Conservation (phyloP, 2,329 filamentous ascomycete species). For the Ceratocystis papillata region DNA sequence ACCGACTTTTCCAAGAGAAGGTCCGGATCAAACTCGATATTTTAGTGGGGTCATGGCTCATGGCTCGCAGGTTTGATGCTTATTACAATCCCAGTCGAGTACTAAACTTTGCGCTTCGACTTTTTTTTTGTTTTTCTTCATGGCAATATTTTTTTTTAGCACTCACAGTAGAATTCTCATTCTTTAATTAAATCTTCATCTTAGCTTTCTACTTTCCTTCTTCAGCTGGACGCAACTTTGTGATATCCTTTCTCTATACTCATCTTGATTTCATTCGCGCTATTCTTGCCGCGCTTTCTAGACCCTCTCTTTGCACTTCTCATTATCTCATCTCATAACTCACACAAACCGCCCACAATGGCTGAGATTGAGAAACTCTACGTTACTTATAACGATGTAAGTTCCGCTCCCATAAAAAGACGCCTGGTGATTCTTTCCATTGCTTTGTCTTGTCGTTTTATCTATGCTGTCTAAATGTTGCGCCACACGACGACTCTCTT, state of each 20-base stretch:
- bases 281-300: not conserved
- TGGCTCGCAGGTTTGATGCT: not conserved
- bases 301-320: constrained; percentile 6
- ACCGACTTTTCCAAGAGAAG: constrained; percentile 8
- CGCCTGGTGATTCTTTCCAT: no score
- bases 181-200: constrained; percentile 7
- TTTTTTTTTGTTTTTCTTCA: constrained; percentile 13
- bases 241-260: not conserved
- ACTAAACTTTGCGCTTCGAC: constrained; percentile 13
- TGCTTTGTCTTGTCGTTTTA: not conserved
- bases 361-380: constrained; percentile 77
- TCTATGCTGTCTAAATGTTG: constrained; percentile 4
- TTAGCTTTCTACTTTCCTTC: constrained; percentile 5
- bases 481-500: not conserved
- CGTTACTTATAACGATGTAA: constrained; percentile 84
- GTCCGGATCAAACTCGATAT: not conserved
- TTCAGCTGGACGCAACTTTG: not conserved
- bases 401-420: constrained; percentile 29
- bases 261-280: not conserved
- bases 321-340: constrained; percentile 10
- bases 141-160: constrained; percentile 3
- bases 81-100: not conserved
- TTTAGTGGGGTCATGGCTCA: constrained; percentile 9
- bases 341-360: constrained; percentile 44
- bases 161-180: not conserved